Base-by-base conservation (phyloP, 257 asterid genomes). In the Petrea volubilis region DNA sequence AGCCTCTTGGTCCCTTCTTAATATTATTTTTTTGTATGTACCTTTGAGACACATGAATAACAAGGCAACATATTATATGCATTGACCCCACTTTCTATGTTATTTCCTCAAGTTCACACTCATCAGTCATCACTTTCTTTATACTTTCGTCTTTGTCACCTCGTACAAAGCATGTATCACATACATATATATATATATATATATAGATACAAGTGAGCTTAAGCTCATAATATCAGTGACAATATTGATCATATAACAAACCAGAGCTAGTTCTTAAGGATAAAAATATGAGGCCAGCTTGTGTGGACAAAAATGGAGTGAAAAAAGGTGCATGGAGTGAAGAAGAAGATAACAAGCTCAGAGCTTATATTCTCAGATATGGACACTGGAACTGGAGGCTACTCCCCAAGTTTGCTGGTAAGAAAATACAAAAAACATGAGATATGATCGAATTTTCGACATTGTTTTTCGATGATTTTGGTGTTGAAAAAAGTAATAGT, bases 241-340 rank as follows among this genome's bases (percentile, higher is more conserved):
- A 8, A 18, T 12, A 12, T 7, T 21, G 23, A n/a, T n/a, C n/a
- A 21, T 0, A 23, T 5, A 23, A 21, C n/a, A 1, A 52, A 46
- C 23, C 14, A 11, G 1, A 31, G 4, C 9, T 5, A 43, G 14
- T 31, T 13, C 14, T 2, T 15, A 6, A 46, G 27, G 3, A 1
- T 18, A 3, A 3, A 13, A 66, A 1, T 11, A 24, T 77, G 70
- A 77, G 68, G 70, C 21, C 70, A 4, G 59, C 81, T 57, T 77
- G 18, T 50, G 27, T 77, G 15, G 81, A 77, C 62, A 71, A 65
- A 38, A 75, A 74, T 70, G 86, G 89, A 41, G 1, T 75, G 64
- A 86, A 59, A 77, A 86, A 64, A 71, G 87, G 92, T 6, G 81
- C 84, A 0, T 86, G 92, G 92, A 84, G 82, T 61, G 77, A 75